Percentiles rank a stretch among this genome's conserved stretches.
Conservation (phyloP, 805 yeast genomes). For the Ogataea methanolica region DNA sequence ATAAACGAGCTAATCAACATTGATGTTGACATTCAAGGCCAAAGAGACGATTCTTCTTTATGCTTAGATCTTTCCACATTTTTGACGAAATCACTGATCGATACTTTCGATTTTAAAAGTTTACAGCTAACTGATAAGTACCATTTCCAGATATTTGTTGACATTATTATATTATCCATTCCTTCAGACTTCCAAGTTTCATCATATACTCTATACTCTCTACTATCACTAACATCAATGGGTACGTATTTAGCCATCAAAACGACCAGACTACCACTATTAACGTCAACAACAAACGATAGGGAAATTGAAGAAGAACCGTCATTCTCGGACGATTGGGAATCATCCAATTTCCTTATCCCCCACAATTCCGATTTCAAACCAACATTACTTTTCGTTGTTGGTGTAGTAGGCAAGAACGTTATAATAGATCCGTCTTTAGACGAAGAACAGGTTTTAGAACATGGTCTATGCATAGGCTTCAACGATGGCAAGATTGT, state of each 20-base stretch:
- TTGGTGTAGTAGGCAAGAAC: conserved; percentile 68
- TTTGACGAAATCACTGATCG: conserved; percentile 47
- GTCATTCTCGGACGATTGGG: conserved; percentile 87
- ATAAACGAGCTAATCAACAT: conserved; percentile 57
- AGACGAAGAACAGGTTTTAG: conserved; percentile 86
- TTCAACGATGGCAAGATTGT: conserved; percentile 65
- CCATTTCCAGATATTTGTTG: conserved; percentile 72
- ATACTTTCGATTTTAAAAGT: conserved; percentile 46
- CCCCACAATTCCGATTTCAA: conserved; percentile 36
- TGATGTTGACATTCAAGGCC: conserved; percentile 77
- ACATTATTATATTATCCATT: conserved; percentile 72
- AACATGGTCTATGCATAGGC: conserved; percentile 72
- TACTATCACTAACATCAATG: conserved; percentile 63
- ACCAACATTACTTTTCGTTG: conserved; percentile 74
- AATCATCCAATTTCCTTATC: conserved; percentile 44
- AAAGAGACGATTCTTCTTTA: conserved; percentile 72
- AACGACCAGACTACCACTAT: conserved; percentile 69
- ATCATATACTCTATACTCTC: conserved; percentile 65
- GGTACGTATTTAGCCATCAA: conserved; percentile 78
- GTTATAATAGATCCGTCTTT: conserved; percentile 79
- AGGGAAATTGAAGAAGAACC: conserved; percentile 80
- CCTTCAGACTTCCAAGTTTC: conserved; percentile 33
- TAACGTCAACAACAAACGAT: conserved; percentile 64
- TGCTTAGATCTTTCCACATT: conserved; percentile 60
- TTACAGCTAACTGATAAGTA: conserved; percentile 69